Conservation (phyloP, 768 basidiomycete species). For the Psilocybe azurescens region DNA sequence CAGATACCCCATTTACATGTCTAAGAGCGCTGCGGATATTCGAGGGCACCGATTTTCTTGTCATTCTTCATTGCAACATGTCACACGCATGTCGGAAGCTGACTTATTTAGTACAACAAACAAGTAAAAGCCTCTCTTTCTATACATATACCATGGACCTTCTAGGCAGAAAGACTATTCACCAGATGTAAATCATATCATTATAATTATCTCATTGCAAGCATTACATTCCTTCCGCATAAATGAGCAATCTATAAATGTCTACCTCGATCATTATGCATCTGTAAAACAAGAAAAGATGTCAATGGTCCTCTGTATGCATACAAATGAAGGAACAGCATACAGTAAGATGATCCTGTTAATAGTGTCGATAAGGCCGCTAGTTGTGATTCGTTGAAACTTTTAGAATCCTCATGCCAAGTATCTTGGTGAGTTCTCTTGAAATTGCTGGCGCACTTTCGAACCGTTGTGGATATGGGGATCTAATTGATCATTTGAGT, state of each 20-base stretch:
- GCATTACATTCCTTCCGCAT: constrained; percentile 8
- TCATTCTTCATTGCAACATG: constrained; percentile 17
- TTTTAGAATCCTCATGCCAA: constrained; percentile 88
- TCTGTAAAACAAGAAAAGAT: constrained; percentile 23
- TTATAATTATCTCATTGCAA: constrained; percentile 13
- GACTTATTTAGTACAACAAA: neutral
- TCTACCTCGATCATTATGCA: constrained; percentile 25
- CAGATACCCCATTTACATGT: constrained; percentile 48
- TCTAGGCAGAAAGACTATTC: neutral
- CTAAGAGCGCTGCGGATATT: constrained; percentile 24
- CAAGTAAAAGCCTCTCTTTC: neutral
- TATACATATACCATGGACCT: constrained; percentile 18
- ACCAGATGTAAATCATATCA: constrained; percentile 12
- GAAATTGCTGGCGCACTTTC: constrained; percentile 81
- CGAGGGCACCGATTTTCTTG: constrained; percentile 6
- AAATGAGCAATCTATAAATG: constrained; percentile 11
- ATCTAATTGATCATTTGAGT: constrained; percentile 45
- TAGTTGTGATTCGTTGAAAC: constrained; percentile 87
- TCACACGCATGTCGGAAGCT: constrained; percentile 12
- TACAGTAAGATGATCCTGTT: constrained; percentile 86
- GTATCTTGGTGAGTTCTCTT: constrained; percentile 87
- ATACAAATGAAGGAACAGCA: constrained; percentile 29
- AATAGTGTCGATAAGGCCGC: constrained; percentile 82
- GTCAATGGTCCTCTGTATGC: neutral
- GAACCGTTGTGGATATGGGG: constrained; percentile 85